Evolutionary conservation across 2,329 filamentous ascomycete genomes (phyloP), one percentile per base, ranked within the genome.

Genomic region (Neopestalotiopsis sp.): DNA sequence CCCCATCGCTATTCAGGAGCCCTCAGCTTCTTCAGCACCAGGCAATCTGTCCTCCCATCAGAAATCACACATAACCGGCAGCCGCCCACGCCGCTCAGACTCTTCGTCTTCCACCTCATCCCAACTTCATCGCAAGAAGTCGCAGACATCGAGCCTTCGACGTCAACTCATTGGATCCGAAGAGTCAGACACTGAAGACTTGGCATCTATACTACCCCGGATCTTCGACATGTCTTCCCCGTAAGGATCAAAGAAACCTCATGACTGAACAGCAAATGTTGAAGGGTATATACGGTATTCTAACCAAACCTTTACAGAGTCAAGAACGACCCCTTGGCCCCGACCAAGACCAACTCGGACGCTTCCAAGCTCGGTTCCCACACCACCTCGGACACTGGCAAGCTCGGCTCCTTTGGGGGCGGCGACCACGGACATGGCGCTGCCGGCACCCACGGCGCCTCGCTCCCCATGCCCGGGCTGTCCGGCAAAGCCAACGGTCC

Each of bases 401-500:
- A 71, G 40, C 28, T 30, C 30, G 62, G 45, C 14, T 28, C 62
- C 38, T 49, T 45, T 40, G 40, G 40, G 2, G 24, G n/a, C 12
- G 24, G n/a, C 12, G 62, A 65, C 28, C 30, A 34, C 17, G 59
- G 32, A 6, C 14, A 40, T 20, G 45, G 17, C 45, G 45, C 17
- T 10, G 10, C 45, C 45, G n/a, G 20, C 7, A 20, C 17, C 32
- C 28, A 38, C 28, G 9, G n/a, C 63, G 67, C 70, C n/a, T 61
- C 70, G 38, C 73, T 77, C 1, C 74, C 76, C 6, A 74, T 77
- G 73, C 76, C 76, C 20, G 76, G 76, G 34, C 70, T 77, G 20
- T 77, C 76, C 12, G 76, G 76, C 24, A 72, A 66, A 14, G 75
- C 76, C 61, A 77, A 77, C 59, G 74, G 73, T 20, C 73, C 75